Evolutionary conservation across 176 grass and related monocot species (phyloP).

Genomic region (Zizania latifolia): DNA sequence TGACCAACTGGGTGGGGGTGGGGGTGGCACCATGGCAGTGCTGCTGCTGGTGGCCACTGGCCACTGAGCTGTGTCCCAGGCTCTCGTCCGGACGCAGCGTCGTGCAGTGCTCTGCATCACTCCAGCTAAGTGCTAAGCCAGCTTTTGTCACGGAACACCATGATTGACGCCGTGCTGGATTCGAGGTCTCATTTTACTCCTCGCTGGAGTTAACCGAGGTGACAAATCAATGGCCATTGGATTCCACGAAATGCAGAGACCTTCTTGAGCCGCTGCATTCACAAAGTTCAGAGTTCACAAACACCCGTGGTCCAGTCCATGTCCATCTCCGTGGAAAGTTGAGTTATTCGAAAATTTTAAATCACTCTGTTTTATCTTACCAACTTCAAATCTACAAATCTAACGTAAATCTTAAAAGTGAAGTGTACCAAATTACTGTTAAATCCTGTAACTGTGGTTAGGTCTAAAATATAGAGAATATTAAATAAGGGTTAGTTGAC

Average conservation of each 20-base stretch:
- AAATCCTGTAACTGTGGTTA: too few relatives aligned
- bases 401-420: too few relatives aligned
- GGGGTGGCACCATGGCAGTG: too few relatives aligned
- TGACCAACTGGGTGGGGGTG: background rate
- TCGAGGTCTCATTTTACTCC: background rate
- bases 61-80: background rate
- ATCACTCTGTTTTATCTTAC: background rate
- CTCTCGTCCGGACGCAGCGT: constrained; percentile 5
- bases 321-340: background rate
- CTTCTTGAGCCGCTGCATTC: background rate
- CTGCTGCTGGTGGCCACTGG: background rate
- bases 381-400: too few relatives aligned
- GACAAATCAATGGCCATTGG: background rate
- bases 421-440: too few relatives aligned
- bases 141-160: constrained; percentile 4
- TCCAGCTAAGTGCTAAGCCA: background rate
- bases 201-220: background rate
- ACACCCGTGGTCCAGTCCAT: background rate
- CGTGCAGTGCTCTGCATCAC: constrained; percentile 8
- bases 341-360: too few relatives aligned
- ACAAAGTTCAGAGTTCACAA: background rate
- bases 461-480: background rate
- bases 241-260: background rate
- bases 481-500: too few relatives aligned
- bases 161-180: background rate